Evolutionary conservation across 352 stramenopile genomes (phyloP).

Genomic region (Pythium myriotylum): DNA sequence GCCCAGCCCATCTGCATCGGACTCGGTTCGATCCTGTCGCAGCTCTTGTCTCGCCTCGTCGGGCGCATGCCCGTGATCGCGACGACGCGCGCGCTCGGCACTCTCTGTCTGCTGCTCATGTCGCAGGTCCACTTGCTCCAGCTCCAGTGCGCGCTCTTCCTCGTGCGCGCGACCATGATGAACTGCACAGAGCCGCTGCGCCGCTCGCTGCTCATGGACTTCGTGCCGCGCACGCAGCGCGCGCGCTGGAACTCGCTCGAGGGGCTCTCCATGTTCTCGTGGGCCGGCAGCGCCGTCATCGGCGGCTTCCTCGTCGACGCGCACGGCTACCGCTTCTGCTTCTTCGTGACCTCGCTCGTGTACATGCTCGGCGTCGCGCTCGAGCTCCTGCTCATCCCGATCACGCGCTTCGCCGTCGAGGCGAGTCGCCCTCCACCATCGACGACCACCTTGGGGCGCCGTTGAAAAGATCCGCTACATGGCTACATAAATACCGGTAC

Average conservation of each 20-base stretch:
- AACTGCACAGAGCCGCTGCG: slow-evolving; percentile 63
- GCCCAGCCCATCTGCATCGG: slow-evolving; percentile 52
- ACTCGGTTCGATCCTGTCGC: slow-evolving; percentile 44
- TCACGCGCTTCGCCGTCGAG: slow-evolving; percentile 35
- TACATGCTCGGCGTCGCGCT: slow-evolving; percentile 48
- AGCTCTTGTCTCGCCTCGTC: slow-evolving; percentile 36
- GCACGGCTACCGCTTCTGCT: slow-evolving; percentile 69
- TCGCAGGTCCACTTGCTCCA: slow-evolving; percentile 31
- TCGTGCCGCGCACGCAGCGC: slow-evolving; percentile 58
- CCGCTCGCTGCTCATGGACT: slow-evolving; percentile 78
- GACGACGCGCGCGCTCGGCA: slow-evolving; percentile 38
- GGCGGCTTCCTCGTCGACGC: slow-evolving; percentile 59
- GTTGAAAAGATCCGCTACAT: too few species aligned
- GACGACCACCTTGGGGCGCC: too few species aligned
- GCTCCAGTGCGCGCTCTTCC: slow-evolving; percentile 52
- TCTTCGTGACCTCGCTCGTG: slow-evolving; percentile 50
- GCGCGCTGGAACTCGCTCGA: slow-evolving; percentile 77
- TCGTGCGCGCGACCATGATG: slow-evolving; percentile 57
- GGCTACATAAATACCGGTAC: slow-evolving; percentile 33
- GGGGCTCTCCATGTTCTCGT: slow-evolving; percentile 62
- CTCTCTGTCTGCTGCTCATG: slow-evolving; percentile 52
- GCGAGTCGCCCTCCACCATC: not conserved
- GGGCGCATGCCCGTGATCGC: slow-evolving; percentile 69
- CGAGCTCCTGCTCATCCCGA: slow-evolving; percentile 58
- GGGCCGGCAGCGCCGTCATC: slow-evolving; percentile 67